Conservation (phyloP, 495 filamentous ascomycete genomes). For the Gamarada debralockiae region DNA sequence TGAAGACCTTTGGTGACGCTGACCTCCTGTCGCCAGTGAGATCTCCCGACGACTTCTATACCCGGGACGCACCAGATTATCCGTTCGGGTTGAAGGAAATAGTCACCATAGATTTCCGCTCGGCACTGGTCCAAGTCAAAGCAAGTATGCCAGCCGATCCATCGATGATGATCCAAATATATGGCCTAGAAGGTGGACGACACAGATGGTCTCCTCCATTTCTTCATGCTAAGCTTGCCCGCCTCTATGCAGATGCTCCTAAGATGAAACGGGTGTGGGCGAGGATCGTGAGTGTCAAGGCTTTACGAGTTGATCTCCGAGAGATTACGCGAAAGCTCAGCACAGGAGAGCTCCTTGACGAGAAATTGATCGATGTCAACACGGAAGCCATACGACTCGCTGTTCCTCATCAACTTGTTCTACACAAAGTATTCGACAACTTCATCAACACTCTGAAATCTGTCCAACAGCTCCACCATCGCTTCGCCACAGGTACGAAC, state of each 20-base stretch:
- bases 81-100: slow-evolving; percentile 46
- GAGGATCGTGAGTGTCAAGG: slow-evolving; percentile 77
- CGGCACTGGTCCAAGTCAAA: slow-evolving; percentile 80
- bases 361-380: slow-evolving; percentile 79
- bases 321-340: slow-evolving; percentile 66
- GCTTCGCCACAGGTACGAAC: slow-evolving; percentile 79
- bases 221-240: slow-evolving; percentile 65
- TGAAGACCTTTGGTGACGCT: background rate
- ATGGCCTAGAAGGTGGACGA: slow-evolving; percentile 71
- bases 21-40: slow-evolving; percentile 21
- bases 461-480: slow-evolving; percentile 81
- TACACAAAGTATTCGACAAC: slow-evolving; percentile 91
- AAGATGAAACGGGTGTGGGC: slow-evolving; percentile 80
- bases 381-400: slow-evolving; percentile 83
- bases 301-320: slow-evolving; percentile 72
- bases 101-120: slow-evolving; percentile 76
- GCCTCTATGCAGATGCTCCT: slow-evolving; percentile 83
- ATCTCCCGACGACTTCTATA: slow-evolving; percentile 18
- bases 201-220: slow-evolving; percentile 86
- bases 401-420: slow-evolving; percentile 90
- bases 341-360: slow-evolving; percentile 53
- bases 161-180: slow-evolving; percentile 83
- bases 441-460: slow-evolving; percentile 84
- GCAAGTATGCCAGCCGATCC: slow-evolving; percentile 83
- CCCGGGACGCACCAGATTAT: slow-evolving; percentile 15